phyloP scores from a whole-genome alignment of 352 stramenopile genomes.

The Phytophthora colocasiae region DNA sequence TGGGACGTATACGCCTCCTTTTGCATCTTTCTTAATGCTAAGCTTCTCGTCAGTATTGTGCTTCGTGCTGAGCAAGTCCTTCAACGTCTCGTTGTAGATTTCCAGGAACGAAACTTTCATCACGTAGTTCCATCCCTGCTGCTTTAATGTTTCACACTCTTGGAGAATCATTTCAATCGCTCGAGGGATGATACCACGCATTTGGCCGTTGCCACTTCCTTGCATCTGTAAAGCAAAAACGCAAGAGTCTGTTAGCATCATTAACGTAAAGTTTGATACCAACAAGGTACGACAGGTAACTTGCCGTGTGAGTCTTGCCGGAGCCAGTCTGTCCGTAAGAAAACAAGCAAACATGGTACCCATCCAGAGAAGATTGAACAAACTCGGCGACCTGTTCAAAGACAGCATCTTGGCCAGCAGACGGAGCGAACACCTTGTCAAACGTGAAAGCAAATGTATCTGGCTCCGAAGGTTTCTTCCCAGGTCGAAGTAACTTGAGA shows the following conservation, averaged over 20 bases:
- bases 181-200: constrained; percentile 97
- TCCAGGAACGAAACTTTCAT: constrained; percentile 98
- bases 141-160: constrained; percentile 62
- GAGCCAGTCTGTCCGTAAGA: constrained; percentile 95
- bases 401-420: constrained; percentile 93
- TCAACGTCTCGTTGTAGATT: constrained; percentile 99
- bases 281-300: background rate
- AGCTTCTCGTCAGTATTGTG: constrained; percentile 60
- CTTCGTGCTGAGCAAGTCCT: constrained; percentile 94
- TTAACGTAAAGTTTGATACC: constrained; percentile 1
- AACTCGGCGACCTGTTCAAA: constrained; percentile 98
- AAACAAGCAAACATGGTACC: constrained; percentile 97
- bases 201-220: constrained; percentile 94
- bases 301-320: constrained; percentile 94
- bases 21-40: constrained; percentile 77
- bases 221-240: constrained; percentile 87
- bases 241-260: constrained; percentile 3
- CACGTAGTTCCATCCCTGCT: constrained; percentile 95
- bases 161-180: constrained; percentile 96
- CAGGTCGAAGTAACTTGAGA: constrained; percentile 61
- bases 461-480: constrained; percentile 53
- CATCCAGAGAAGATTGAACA: constrained; percentile 97
- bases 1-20: constrained; percentile 68
- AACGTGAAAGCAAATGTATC: constrained; percentile 93
- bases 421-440: constrained; percentile 96